Percentiles rank a stretch among this genome's conserved stretches.
Conservation (phyloP, 805 yeast genomes). For the Candida ortonii region DNA sequence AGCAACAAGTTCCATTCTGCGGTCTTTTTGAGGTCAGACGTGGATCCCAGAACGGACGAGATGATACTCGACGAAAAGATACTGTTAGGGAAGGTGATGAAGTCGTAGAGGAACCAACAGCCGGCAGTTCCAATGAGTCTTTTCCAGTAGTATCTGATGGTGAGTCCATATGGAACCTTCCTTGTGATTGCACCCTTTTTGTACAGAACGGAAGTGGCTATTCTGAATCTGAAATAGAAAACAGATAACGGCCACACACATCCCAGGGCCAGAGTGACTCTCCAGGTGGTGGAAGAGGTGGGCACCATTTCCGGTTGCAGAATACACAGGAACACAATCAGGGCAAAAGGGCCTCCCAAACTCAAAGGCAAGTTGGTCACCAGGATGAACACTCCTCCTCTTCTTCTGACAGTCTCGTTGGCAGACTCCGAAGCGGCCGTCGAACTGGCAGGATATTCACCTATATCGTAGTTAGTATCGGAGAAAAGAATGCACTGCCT, state of each 20-base stretch:
- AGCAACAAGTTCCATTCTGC: slow-evolving; percentile 75
- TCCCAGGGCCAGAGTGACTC: slow-evolving; percentile 65
- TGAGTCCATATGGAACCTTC: slow-evolving; percentile 56
- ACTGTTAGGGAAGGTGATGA: slow-evolving; percentile 76
- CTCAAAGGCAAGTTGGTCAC: slow-evolving; percentile 73
- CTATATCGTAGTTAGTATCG: no score
- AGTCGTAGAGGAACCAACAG: slow-evolving; percentile 79
- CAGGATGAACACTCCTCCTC: slow-evolving; percentile 65
- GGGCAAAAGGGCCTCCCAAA: slow-evolving; percentile 77
- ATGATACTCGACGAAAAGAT: slow-evolving; percentile 52
- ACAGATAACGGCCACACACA: slow-evolving; percentile 68
- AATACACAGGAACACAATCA: slow-evolving; percentile 60
- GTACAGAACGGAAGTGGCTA: slow-evolving; percentile 65
- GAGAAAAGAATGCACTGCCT: no score
- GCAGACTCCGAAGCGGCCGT: slow-evolving; percentile 63
- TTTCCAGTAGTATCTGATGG: slow-evolving; percentile 64
- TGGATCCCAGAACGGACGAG: slow-evolving; percentile 44
- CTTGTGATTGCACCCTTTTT: slow-evolving; percentile 60
- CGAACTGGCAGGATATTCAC: slow-evolving; percentile 62
- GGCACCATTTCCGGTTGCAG: no score
- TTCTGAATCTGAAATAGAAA: slow-evolving; percentile 67
- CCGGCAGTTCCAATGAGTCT: slow-evolving; percentile 68
- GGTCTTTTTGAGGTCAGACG: slow-evolving; percentile 46
- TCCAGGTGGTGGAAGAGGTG: slow-evolving; percentile 62
- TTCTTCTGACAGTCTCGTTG: slow-evolving; percentile 53